Percentiles rank a stretch among this genome's conserved stretches.
These are phyloP conservation scores for Nannochloris sp. DNA, from an alignment of 139 green algal genomes.

Conservation along the genomic window DNA sequence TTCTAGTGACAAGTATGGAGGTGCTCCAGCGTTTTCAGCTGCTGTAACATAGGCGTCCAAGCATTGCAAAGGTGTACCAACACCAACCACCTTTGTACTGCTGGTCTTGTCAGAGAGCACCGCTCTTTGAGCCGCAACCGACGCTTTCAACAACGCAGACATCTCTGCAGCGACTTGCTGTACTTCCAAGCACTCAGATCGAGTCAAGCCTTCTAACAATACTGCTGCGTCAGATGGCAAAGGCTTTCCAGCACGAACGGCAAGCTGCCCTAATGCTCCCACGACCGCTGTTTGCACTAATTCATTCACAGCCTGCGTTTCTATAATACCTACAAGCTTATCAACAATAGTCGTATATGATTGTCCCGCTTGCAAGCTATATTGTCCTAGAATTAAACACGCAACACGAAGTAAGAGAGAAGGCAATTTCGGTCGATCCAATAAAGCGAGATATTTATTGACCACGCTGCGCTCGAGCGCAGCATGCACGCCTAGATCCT, in stretches of 20 bases:
- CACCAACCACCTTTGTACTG: constrained; percentile 66
- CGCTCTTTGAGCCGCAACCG: constrained; percentile 13
- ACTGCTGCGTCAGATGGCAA: constrained; percentile 34
- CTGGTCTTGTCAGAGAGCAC: constrained; percentile 57
- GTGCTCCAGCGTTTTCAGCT: constrained; percentile 31
- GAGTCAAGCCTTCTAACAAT: constrained; percentile 26
- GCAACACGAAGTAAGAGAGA: constrained; percentile 56
- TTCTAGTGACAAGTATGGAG: constrained; percentile 51
- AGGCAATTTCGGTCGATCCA: constrained; percentile 63
- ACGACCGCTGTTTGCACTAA: background rate
- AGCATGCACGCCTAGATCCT: constrained; percentile 29
- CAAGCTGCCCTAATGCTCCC: constrained; percentile 64
- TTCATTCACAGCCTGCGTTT: constrained; percentile 23
- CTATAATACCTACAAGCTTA: constrained; percentile 41
- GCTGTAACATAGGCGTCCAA: constrained; percentile 42
- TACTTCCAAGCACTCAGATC: constrained; percentile 54
- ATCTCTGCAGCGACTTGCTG: constrained; percentile 87
- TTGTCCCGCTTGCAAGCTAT: constrained; percentile 45
- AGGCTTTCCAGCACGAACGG: constrained; percentile 18
- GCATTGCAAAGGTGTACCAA: constrained; percentile 49
- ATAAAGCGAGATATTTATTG: constrained; percentile 51
- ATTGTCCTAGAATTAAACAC: constrained; percentile 89
- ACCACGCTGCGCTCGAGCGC: constrained; percentile 42
- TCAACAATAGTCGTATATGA: constrained; percentile 32
- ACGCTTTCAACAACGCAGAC: constrained; percentile 43